A percentile compares a stretch with the other conserved stretches of the same genome.
These are phyloP conservation scores for Tieghemiomyces parasiticus DNA, from an alignment of 192 early-diverging fungal genomes.

Conservation along the genomic window DNA sequence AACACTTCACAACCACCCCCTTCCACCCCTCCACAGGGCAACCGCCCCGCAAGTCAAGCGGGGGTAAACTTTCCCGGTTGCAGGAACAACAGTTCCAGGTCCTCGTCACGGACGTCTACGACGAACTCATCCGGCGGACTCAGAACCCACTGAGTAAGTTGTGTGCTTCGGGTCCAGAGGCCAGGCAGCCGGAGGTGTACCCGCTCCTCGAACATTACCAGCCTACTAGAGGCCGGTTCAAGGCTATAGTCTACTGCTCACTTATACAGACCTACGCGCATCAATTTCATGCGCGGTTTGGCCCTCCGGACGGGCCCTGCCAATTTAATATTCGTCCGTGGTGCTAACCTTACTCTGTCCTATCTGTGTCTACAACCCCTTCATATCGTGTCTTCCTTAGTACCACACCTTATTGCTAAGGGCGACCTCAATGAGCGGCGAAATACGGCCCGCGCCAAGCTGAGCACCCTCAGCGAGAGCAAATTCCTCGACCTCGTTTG, in stretches of 20 bases:
- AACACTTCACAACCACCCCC: neutral
- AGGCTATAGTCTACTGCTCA: too few species aligned
- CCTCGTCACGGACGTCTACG: slow-evolving; percentile 89
- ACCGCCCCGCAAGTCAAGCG: neutral
- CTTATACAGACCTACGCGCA: too few species aligned
- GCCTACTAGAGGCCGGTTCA: too few species aligned
- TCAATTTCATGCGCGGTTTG: too few species aligned
- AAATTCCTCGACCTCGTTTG: slow-evolving; percentile 87
- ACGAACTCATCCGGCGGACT: slow-evolving; percentile 69
- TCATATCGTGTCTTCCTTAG: too few species aligned
- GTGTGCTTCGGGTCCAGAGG: neutral
- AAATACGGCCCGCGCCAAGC: slow-evolving; percentile 92
- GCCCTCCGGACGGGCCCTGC: too few species aligned
- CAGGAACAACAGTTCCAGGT: slow-evolving; percentile 80
- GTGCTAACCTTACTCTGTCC: too few species aligned
- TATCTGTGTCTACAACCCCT: too few species aligned
- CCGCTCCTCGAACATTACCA: too few species aligned
- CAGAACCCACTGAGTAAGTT: slow-evolving; percentile 1
- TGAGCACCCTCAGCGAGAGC: slow-evolving; percentile 71
- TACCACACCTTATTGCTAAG: slow-evolving; percentile 11
- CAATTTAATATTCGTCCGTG: too few species aligned
- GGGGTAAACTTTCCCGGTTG: slow-evolving; percentile 57
- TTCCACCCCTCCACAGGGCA: neutral
- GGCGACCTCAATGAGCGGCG: slow-evolving; percentile 77
- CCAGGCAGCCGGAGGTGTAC: neutral